A percentile compares a stretch with the other conserved stretches of the same genome.
Evolutionary conservation across 345 rosid species (phyloP).

Genomic region (Eucalyptus caleyi): DNA sequence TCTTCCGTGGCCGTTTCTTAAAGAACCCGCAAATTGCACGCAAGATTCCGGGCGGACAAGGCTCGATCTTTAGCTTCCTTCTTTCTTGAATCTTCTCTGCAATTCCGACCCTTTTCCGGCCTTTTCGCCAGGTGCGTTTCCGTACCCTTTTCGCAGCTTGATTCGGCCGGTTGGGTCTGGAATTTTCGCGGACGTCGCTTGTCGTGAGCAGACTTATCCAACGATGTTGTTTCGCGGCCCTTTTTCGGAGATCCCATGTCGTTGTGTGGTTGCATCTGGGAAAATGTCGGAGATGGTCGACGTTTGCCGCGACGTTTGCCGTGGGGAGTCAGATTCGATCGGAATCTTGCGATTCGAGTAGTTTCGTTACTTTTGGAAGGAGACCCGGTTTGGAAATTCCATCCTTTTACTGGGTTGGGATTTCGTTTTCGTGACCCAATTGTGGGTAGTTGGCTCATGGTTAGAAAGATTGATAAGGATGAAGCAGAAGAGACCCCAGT

Average conservation of each 20-base stretch:
- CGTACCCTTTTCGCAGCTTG: neutral
- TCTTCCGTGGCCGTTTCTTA: neutral
- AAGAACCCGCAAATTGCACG: neutral
- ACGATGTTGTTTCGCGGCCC: neutral
- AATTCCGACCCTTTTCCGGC: neutral
- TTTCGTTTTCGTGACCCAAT: neutral
- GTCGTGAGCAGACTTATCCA: neutral
- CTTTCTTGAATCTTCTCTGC: neutral
- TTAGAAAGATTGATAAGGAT: neutral
- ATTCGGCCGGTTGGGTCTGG: neutral
- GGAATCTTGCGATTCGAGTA: neutral
- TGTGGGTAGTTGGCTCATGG: neutral
- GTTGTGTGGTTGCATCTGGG: neutral
- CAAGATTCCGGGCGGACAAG: conserved; percentile 1
- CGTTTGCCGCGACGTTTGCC: neutral
- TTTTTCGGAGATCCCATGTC: neutral
- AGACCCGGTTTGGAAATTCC: neutral
- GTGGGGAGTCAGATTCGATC: neutral
- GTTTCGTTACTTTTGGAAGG: neutral
- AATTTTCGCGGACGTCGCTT: neutral
- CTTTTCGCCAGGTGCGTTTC: neutral
- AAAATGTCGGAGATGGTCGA: neutral
- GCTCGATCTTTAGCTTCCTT: neutral
- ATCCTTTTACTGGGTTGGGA: neutral
- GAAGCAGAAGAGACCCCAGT: neutral